A percentile compares a stretch with the other conserved stretches of the same genome.
These are phyloP conservation scores for Penicillium decumbens DNA, from an alignment of 2,329 filamentous ascomycete species.

Conservation along the genomic window DNA sequence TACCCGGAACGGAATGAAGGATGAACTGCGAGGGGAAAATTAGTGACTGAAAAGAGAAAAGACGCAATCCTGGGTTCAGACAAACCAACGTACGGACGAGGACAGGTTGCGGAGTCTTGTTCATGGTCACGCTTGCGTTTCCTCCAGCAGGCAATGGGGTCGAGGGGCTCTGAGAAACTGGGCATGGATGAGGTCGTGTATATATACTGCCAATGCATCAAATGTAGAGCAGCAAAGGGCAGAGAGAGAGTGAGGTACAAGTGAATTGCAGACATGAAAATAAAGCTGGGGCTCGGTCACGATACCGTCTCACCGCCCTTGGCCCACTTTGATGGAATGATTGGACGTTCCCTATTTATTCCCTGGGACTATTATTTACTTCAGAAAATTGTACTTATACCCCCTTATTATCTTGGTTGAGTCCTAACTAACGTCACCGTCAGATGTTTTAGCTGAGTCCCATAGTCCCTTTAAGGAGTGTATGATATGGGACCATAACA, in stretches of 20 bases:
- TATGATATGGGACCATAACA: neutral
- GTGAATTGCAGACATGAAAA: slow-evolving; percentile 7
- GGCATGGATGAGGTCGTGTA: slow-evolving; percentile 12
- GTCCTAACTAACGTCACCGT: neutral
- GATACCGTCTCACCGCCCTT: slow-evolving; percentile 7
- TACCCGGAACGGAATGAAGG: slow-evolving; percentile 15
- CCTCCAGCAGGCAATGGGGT: slow-evolving; percentile 17
- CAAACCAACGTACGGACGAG: slow-evolving; percentile 17
- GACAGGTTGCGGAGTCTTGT: slow-evolving; percentile 9
- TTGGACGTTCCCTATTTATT: neutral
- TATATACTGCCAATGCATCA: slow-evolving; percentile 6
- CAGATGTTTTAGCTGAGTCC: neutral
- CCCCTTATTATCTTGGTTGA: neutral
- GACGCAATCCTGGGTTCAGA: neutral
- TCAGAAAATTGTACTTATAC: too few relatives aligned
- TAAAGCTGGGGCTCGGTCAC: slow-evolving; percentile 7
- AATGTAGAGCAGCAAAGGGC: neutral
- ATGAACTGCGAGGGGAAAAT: slow-evolving; percentile 7
- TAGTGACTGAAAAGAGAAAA: neutral
- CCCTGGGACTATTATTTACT: too few relatives aligned
- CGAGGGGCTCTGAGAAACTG: slow-evolving; percentile 16
- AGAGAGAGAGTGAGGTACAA: neutral
- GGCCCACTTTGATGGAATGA: neutral
- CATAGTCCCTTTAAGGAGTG: too few relatives aligned
- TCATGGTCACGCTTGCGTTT: slow-evolving; percentile 26